These are phyloP conservation scores for Leptographium wingfieldii DNA, from an alignment of 2,329 filamentous ascomycete genomes.

Conservation along the genomic window DNA sequence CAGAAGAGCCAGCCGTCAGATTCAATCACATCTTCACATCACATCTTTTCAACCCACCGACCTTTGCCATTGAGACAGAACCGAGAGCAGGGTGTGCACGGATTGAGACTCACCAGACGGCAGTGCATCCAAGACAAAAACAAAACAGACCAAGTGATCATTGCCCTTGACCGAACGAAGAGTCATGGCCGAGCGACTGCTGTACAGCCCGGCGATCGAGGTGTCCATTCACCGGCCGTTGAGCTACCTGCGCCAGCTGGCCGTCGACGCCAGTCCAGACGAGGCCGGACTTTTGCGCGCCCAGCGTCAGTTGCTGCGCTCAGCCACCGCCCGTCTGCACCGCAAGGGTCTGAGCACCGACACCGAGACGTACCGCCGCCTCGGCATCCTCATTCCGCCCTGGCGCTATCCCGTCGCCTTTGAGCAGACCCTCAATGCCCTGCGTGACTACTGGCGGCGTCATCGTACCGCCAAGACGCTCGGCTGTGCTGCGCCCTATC, in stretches of 20 bases:
- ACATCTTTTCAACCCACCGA: background rate
- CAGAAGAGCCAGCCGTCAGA: background rate
- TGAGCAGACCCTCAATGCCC: background rate
- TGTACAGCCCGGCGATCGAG: conserved; percentile 1
- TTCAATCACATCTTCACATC: no score
- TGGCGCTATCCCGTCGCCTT: conserved; percentile 5
- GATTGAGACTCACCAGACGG: background rate
- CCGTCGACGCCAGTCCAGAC: conserved; percentile 1
- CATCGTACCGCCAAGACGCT: conserved; percentile 2
- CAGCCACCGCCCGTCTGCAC: background rate
- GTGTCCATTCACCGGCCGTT: background rate
- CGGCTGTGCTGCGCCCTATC: conserved; percentile 3
- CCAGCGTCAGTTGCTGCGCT: conserved; percentile 5
- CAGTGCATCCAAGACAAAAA: background rate
- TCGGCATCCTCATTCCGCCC: conserved; percentile 7
- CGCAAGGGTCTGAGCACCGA: conserved; percentile 8
- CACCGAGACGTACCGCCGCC: conserved; percentile 8
- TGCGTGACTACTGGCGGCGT: conserved; percentile 7
- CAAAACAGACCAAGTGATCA: background rate
- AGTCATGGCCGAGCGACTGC: background rate
- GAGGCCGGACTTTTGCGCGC: background rate
- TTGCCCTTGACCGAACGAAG: background rate
- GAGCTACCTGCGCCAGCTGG: conserved; percentile 3
- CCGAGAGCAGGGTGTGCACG: background rate
- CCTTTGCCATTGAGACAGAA: background rate